Evolutionary conservation across 2,329 filamentous ascomycete species (phyloP), one percentile per base, ranked within the genome.

Genomic region (Pyricularia grisea): DNA sequence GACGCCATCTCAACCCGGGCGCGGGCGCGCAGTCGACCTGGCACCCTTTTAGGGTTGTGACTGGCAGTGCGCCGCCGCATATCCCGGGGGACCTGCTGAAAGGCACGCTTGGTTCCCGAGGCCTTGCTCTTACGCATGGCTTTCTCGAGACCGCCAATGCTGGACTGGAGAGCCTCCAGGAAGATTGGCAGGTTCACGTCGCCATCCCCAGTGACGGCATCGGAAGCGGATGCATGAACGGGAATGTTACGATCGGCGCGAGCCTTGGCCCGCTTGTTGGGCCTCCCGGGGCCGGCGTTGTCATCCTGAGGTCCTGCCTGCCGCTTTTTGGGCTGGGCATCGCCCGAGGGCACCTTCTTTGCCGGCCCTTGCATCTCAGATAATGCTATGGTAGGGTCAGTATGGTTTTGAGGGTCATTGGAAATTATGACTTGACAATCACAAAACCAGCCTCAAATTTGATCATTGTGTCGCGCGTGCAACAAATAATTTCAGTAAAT

Each of bases 31-130:
- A 98, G 80, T 71, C 93, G 83, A 76, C 90, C 90, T 2, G 95
- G 95, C 20, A 99, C 90, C 71, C 91, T 87, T 80, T 94, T 97
- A 50, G 92, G 91, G 84, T 99, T 97, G 80, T 99, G 95, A 77
- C 93, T 97, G 25, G 94, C 95, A 0, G 94, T 97, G 74, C 95
- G 86, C 72, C 95, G 85, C 72, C 95, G 85, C 85, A 99, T 81
- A 67, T 90, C 89, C 73, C 93, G 87, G 1, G 95, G 95, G 5
- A 99, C 91, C 73, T 92, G 88, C 78, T 99, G 95, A 75, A 98
- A 98, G 17, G 94, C 94, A 67, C 94, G 86, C 69, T 87, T 89
- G 63, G 86, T 82, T 68, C 82, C 80, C 58, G 82, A 80, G 5
- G 80, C 79, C 77, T 91, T 94, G 65, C 92, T 90, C 50, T 87